Conservation (phyloP, 148 eudicot genomes). For the Vaccinium macrocarpon region DNA sequence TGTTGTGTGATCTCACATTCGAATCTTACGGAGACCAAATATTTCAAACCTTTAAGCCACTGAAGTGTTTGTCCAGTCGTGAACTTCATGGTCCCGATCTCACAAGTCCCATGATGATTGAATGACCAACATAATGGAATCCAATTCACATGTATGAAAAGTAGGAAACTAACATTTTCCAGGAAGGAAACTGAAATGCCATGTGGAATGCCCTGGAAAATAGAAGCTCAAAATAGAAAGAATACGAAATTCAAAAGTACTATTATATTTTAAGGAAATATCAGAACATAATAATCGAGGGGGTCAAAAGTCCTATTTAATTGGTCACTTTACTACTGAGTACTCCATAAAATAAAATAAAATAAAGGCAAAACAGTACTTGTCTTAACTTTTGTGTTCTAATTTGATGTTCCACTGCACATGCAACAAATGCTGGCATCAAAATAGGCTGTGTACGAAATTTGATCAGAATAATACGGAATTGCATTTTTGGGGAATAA, state of each 20-base stretch:
- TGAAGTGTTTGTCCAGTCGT: too few relatives aligned
- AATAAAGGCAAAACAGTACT: background rate
- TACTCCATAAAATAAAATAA: too few relatives aligned
- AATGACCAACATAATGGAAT: too few relatives aligned
- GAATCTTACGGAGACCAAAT: too few relatives aligned
- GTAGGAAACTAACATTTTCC: too few relatives aligned
- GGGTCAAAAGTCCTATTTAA: background rate
- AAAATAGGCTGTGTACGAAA: background rate
- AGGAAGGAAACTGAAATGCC: background rate
- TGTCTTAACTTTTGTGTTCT: background rate
- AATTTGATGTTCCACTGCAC: background rate
- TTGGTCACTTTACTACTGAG: background rate
- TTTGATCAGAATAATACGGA: background rate
- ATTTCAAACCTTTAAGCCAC: too few relatives aligned
- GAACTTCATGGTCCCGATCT: too few relatives aligned
- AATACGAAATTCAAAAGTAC: background rate
- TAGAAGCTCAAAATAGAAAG: slow-evolving; percentile 2
- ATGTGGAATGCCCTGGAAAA: background rate
- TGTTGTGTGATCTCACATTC: too few relatives aligned
- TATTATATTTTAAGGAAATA: background rate
- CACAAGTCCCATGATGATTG: too few relatives aligned
- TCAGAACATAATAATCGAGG: background rate
- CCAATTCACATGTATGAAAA: too few relatives aligned
- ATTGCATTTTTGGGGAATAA: background rate
- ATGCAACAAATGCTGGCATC: background rate